Base-by-base conservation (phyloP, 805 yeast species). In the Yarrowia sp. region DNA sequence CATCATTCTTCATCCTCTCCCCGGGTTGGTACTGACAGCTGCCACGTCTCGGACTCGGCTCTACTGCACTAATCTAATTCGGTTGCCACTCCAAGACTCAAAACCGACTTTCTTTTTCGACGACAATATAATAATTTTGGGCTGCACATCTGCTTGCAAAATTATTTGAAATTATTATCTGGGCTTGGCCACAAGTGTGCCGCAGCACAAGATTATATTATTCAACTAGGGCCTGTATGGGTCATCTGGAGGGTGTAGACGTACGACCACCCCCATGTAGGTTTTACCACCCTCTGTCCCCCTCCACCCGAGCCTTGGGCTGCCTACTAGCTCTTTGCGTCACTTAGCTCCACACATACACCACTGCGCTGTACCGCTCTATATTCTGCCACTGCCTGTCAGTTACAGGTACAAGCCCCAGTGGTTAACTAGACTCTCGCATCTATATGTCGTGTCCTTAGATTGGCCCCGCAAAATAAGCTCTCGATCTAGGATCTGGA, bases 401-500 rank as follows among this genome's bases (percentile, higher is more conserved):
- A 16, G 46, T 12, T 36, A 36, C 22, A 17, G 22, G 41, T 33
- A 36, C 22, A 17, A 36, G 41, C 41, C 8, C 44, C 10, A 14
- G 46, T 41, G 40, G 46, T 22, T 16, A 24, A 16, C 33, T 10
- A n/a, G 17, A 12, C 33, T n/a, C 51, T 46, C 35, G 51, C 22
- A 28, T 46, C 35, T 28, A 10, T 21, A 22, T 24, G 32, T 46
- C 28, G 19, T 32, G 38, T 48, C 38, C 58, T 51, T 51, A 51
- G 41, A 33, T 51, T 51, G 58, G 61, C 46, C 61, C 61, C 61
- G 61, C 61, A 54, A 17, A 38, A 26, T 54, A 54, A 38, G 26
- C 61, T 54, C 28, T 54, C 46, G 44, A 36, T 54, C 61, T 54
- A 54, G 61, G 61, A 54, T 36, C 61, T 54, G 61, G 46, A 54